phyloP scores from a whole-genome alignment of 148 eudicot species.

The Chenopodium formosanum region DNA sequence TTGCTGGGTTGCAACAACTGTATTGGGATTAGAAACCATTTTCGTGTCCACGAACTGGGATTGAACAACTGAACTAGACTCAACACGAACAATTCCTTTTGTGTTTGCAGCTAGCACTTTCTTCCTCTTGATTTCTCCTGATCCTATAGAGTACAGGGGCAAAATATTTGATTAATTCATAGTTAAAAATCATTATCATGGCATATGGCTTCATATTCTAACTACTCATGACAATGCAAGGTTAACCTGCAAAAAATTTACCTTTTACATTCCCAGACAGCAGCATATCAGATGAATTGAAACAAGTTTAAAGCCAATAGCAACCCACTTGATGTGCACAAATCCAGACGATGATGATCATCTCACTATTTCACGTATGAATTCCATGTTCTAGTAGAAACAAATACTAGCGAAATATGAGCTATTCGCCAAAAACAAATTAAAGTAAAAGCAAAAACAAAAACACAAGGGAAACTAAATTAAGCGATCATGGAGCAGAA shows the following conservation, averaged over 20 bases:
- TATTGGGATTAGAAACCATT: constrained; percentile 31
- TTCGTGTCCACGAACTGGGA: constrained; percentile 39
- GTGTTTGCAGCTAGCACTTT: constrained; percentile 41
- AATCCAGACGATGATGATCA: neutral
- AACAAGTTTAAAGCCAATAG: neutral
- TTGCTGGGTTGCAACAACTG: constrained; percentile 29
- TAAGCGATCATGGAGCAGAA: too few species aligned
- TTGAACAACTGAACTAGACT: constrained; percentile 13
- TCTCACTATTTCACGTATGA: neutral
- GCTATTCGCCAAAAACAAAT: too few species aligned
- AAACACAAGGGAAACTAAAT: too few species aligned
- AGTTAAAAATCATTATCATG: neutral
- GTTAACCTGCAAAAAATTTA: too few species aligned
- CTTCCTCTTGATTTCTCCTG: constrained; percentile 65
- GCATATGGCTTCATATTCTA: neutral
- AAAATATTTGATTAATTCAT: constrained; percentile 1
- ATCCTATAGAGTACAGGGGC: constrained; percentile 35
- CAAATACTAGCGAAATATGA: too few species aligned
- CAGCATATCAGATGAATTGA: neutral
- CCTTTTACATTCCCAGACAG: neutral
- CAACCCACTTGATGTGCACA: neutral
- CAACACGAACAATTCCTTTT: constrained; percentile 44
- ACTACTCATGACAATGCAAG: neutral
- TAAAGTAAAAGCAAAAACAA: too few species aligned
- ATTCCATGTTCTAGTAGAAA: too few species aligned